A percentile compares a stretch with the other conserved stretches of the same genome.
Conservation (phyloP, 345 rosid species). For the Corchorus capsularis region DNA sequence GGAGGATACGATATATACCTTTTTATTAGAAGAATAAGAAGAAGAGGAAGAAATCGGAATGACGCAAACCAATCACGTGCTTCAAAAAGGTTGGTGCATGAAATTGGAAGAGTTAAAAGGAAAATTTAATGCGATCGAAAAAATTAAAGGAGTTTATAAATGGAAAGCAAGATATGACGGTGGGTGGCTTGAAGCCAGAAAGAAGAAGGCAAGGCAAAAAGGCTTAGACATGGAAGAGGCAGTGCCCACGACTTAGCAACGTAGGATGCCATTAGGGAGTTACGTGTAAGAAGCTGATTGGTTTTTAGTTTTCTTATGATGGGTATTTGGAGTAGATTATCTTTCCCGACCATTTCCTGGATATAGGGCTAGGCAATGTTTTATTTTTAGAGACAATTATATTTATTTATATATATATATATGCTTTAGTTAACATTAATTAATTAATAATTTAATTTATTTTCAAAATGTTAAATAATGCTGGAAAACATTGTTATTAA, state of each 20-base stretch:
- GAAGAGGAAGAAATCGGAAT: background rate
- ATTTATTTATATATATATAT: too few species aligned
- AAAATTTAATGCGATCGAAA: background rate
- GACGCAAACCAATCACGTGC: slow-evolving; percentile 14
- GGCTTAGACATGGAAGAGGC: slow-evolving; percentile 17
- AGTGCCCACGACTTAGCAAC: slow-evolving; percentile 7
- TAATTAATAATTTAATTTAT: too few species aligned
- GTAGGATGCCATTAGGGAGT: slow-evolving; percentile 11
- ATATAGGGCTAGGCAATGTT: too few species aligned
- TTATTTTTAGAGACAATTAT: too few species aligned
- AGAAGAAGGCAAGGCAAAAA: slow-evolving; percentile 15
- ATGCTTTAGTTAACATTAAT: too few species aligned
- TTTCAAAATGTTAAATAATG: too few species aligned
- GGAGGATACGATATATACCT: slow-evolving; percentile 11
- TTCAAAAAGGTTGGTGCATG: slow-evolving; percentile 11
- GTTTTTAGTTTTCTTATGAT: background rate
- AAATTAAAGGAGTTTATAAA: background rate
- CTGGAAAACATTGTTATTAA: too few species aligned
- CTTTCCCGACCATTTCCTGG: too few species aligned
- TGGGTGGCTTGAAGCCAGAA: slow-evolving; percentile 27
- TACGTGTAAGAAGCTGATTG: slow-evolving; percentile 1
- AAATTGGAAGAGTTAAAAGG: background rate
- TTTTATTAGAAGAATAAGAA: slow-evolving; percentile 5
- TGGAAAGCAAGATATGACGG: slow-evolving; percentile 25
- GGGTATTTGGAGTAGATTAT: background rate